Conservation (phyloP, 805 yeast genomes). For the Yarrowia sp. region DNA sequence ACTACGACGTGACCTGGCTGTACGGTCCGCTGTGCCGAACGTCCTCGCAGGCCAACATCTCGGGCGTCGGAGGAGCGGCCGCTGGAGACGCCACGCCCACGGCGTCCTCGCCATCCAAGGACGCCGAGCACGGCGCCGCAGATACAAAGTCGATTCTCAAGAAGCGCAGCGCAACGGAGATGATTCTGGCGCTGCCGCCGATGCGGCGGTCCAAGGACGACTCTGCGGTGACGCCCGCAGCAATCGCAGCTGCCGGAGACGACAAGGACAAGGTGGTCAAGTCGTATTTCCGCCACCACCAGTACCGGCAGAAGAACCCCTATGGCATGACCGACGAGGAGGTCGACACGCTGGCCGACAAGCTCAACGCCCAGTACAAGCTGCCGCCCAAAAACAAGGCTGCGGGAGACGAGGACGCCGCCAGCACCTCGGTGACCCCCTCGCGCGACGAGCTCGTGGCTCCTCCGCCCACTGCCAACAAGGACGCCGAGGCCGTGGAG, state of each 20-base stretch:
- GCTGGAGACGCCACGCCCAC: constrained; percentile 21
- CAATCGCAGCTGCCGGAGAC: constrained; percentile 28
- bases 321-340: constrained; percentile 34
- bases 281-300: constrained; percentile 42
- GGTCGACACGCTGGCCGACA: constrained; percentile 27
- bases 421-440: constrained; percentile 6
- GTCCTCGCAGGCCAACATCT: constrained; percentile 6
- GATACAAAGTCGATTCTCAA: constrained; percentile 79
- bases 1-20: constrained; percentile 95
- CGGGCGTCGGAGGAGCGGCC: constrained; percentile 9
- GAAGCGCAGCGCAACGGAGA: constrained; percentile 80
- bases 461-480: constrained; percentile 16
- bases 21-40: constrained; percentile 67
- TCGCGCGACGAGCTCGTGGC: not conserved
- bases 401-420: not conserved
- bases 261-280: constrained; percentile 29
- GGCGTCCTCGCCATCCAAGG: not conserved
- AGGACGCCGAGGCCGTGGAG: not conserved
- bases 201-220: constrained; percentile 21
- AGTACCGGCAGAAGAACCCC: constrained; percentile 40
- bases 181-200: constrained; percentile 49
- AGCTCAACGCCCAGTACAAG: constrained; percentile 23
- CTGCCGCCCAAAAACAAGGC: constrained; percentile 15
- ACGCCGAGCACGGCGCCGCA: not conserved
- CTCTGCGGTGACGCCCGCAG: constrained; percentile 18